Percentiles rank a stretch among this genome's conserved stretches.
Evolutionary conservation across 495 filamentous ascomycete species (phyloP).

Genomic region (Chaetomidium leptoderma): DNA sequence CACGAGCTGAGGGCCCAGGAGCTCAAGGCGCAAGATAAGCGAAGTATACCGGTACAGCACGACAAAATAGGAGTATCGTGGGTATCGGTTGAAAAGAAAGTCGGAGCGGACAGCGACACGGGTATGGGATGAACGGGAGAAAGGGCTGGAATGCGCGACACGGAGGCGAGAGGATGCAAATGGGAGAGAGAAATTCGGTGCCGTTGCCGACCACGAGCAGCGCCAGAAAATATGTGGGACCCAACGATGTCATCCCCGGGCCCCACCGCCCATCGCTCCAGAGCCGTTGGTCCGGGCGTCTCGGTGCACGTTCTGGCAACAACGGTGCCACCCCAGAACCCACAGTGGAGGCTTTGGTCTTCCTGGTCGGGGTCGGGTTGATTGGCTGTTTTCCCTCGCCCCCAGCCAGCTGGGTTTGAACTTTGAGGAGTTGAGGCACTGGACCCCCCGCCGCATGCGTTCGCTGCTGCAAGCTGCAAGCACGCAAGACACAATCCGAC

Average conservation of each 20-base stretch:
- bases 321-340: constrained; percentile 4
- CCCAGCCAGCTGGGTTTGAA: no score
- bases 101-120: background rate
- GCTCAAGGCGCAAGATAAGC: background rate
- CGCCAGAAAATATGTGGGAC: constrained; percentile 4
- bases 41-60: no score
- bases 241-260: constrained; percentile 21
- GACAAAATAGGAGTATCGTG: background rate
- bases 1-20: background rate
- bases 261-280: background rate
- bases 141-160: background rate
- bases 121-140: background rate
- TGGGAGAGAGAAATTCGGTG: constrained; percentile 2
- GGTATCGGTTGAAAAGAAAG: background rate
- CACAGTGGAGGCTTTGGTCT: constrained; percentile 5
- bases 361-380: background rate
- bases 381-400: constrained; percentile 2
- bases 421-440: no score
- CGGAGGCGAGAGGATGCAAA: background rate
- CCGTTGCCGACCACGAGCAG: background rate
- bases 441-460: constrained; percentile 1
- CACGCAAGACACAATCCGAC: background rate
- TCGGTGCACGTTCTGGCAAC: background rate
- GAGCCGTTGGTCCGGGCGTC: constrained; percentile 11
- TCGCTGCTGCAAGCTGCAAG: background rate